These are phyloP conservation scores for Arxiozyma bovina DNA, from an alignment of 1,139 yeast species.

Conservation along the genomic window DNA sequence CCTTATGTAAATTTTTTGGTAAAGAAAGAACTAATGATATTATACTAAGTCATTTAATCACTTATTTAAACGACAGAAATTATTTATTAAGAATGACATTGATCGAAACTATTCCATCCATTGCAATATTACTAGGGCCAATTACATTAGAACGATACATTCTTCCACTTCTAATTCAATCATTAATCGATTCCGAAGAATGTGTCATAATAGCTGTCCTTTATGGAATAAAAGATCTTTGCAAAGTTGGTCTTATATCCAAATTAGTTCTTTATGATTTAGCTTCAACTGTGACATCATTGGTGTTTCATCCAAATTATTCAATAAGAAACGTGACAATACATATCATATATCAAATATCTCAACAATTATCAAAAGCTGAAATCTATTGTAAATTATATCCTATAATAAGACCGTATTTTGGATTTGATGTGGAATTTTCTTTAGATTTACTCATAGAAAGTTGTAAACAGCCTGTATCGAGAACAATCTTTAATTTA, in stretches of 20 bases:
- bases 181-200: constrained; percentile 76
- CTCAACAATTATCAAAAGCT: constrained; percentile 58
- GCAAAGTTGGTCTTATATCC: constrained; percentile 46
- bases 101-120: constrained; percentile 63
- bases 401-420: constrained; percentile 70
- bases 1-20: constrained; percentile 76
- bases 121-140: constrained; percentile 75
- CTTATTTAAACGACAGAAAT: constrained; percentile 77
- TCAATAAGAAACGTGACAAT: constrained; percentile 73
- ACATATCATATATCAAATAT: constrained; percentile 51
- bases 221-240: constrained; percentile 51
- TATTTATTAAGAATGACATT: constrained; percentile 61
- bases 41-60: constrained; percentile 79
- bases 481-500: constrained; percentile 57
- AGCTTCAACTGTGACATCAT: constrained; percentile 39
- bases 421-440: constrained; percentile 67
- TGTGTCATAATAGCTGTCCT: constrained; percentile 70
- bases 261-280: constrained; percentile 45
- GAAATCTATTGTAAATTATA: constrained; percentile 76
- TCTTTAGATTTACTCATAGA: constrained; percentile 57
- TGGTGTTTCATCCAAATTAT: constrained; percentile 75
- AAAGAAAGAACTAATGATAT: constrained; percentile 81
- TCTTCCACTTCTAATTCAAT: constrained; percentile 73
- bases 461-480: constrained; percentile 55
- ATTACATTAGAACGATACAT: constrained; percentile 81